Base-by-base conservation (phyloP, 805 yeast genomes). In the Spathaspora sp. region DNA sequence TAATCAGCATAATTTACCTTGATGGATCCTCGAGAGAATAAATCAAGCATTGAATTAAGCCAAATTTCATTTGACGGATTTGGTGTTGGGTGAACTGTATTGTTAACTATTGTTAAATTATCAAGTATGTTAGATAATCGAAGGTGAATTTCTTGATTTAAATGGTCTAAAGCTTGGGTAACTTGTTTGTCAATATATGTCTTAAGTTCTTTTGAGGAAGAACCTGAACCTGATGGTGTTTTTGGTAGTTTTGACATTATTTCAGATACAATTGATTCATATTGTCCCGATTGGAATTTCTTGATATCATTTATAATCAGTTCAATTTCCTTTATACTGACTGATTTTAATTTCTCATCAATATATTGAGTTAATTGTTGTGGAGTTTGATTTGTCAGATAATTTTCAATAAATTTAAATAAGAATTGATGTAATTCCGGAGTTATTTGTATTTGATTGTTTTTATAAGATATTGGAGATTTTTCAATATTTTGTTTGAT, bases 1-100 rank as follows among this genome's bases (percentile, higher is more conserved):
- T 69, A 73, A 49, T 70, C 74, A 6, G 78, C 78, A 53, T 68
- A 74, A 52, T 74, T 72, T 19, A 68, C 59, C 39, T 67, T 65
- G n/a, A 66, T 54, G 0, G 75, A 62, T 0, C 75, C 75, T 52
- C 66, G 64, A 43, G 70, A 56, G 42, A 70, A 59, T 1, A 64
- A 19, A n/a, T 49, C 42, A 42, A 48, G 47, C 47, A 48, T 42
- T 10, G 50, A 48, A 19, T 47, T 38, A 17, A 47, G 40, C 43
- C 43, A 47, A 14, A 47, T 47, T 45, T 45, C 47, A 20, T 35
- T 45, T 4, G 19, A 8, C 7, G 67, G 52, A 14, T 63, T 23
- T 23, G 26, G 26, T 28, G 49, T 55, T 3, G 52, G 50, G 14
- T 42, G 42, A 23, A 55, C 52, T 5, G 50, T 23, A 29, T 49